Percentiles rank a stretch among this genome's conserved stretches.
phyloP scores from a whole-genome alignment of 805 yeast genomes.

The Barnettozyma sp. region DNA sequence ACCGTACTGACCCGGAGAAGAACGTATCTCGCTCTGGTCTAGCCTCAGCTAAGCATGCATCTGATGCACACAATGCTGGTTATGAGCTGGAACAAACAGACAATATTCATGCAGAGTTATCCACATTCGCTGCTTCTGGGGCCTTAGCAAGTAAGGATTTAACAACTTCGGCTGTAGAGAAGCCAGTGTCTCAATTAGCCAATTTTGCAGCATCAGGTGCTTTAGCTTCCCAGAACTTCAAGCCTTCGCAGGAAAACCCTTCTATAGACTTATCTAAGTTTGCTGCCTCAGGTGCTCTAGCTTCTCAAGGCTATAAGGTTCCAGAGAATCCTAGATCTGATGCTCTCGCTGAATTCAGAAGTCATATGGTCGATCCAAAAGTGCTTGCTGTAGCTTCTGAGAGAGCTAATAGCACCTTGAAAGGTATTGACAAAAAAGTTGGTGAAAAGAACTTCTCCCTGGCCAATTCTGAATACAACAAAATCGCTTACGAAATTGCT shows the following conservation, averaged over 20 bases:
- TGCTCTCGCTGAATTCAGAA: conserved; percentile 30
- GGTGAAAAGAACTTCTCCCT: conserved; percentile 31
- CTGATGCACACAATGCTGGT: conserved; percentile 21
- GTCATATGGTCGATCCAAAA: conserved; percentile 34
- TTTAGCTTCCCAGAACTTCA: conserved; percentile 5
- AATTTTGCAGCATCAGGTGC: conserved; percentile 9
- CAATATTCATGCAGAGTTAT: neutral
- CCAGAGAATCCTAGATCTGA: conserved; percentile 39
- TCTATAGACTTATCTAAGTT: conserved; percentile 37
- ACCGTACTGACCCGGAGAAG: conserved; percentile 26
- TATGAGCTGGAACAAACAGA: conserved; percentile 3
- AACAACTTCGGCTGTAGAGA: too few relatives aligned
- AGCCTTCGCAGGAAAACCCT: neutral
- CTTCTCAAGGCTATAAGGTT: conserved; percentile 38
- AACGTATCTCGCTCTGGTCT: conserved; percentile 32
- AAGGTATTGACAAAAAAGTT: conserved; percentile 35
- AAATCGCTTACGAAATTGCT: conserved; percentile 71
- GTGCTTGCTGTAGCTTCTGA: conserved; percentile 46
- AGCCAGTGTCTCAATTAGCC: too few relatives aligned
- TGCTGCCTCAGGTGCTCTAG: conserved; percentile 51
- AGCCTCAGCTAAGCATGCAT: conserved; percentile 31
- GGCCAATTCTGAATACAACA: conserved; percentile 51
- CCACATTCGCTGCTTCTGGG: conserved; percentile 8
- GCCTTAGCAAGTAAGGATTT: conserved; percentile 5
- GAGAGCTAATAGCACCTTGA: conserved; percentile 38